Evolutionary conservation across 179 eudicot genomes (phyloP), one percentile per base, ranked within the genome.

Genomic region (Sideroxylon spinosum): DNA sequence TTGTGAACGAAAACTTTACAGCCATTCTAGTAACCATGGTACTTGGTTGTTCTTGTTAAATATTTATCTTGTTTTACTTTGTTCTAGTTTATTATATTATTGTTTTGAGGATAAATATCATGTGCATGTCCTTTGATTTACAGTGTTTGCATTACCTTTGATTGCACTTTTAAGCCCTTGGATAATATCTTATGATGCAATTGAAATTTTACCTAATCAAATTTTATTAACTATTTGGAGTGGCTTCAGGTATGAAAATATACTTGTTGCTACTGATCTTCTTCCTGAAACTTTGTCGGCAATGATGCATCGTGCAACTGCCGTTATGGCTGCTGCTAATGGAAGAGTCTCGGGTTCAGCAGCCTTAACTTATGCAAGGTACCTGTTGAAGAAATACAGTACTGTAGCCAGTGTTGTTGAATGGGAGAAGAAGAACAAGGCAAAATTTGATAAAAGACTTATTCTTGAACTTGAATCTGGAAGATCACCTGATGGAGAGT

Each of bases 241-340:
- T 37, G 44, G 3, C 6, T 37, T 81, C 84, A 96, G 98, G 91
- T 96, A 96, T 78, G 99, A 96, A 85, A 92, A 91, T 83, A 81
- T 92, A 56, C 88, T 96, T 65, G 93, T 84, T 78, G 93, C 96
- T 14, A 89, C 86, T 68, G 98, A 94, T 85, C 97, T 96, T 76
- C 77, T 96, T 82, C 97, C 99, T 65, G 98, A 94, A 85, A 84
- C 90, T 62, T 88, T 96, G 81, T 91, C 97, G 46, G 90, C 95
- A 63, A 78, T 90, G 68, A 96, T 90, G 94, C 84, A 77, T 81
- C 98, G 99, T 78, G 88, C 87, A 75, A 82, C 92, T 20, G 71
- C 85, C 67, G 73, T 89, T 68, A 72, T 94, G 85, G 84, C 91
- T 63, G 84, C 91, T 63, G 90, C 99, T 26, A 94, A 84, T 74